A percentile compares a stretch with the other conserved stretches of the same genome.
Conservation (phyloP, 495 filamentous ascomycete species). For the Trichoderma erinaceum region DNA sequence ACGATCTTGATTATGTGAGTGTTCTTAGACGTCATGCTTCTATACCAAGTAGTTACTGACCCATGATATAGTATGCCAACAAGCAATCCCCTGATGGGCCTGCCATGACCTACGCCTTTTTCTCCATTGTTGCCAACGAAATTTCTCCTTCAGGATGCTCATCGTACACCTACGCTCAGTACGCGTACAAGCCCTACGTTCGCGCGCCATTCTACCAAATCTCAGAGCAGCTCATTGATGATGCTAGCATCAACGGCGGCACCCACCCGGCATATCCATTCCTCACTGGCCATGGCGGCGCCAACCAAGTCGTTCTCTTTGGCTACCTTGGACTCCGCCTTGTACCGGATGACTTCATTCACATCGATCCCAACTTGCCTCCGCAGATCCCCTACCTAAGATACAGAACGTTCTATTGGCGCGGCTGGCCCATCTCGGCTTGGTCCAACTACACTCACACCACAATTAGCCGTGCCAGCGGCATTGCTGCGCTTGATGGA, state of each 20-base stretch:
- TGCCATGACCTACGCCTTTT: slow-evolving; percentile 57
- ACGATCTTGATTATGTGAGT: slow-evolving; percentile 47
- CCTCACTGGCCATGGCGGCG: slow-evolving; percentile 53
- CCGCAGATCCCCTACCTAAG: slow-evolving; percentile 52
- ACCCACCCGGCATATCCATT: slow-evolving; percentile 56
- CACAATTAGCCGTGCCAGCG: slow-evolving; percentile 46
- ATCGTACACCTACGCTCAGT: slow-evolving; percentile 49
- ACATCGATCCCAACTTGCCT: slow-evolving; percentile 49
- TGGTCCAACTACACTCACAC: slow-evolving; percentile 61
- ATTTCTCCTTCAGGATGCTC: slow-evolving; percentile 50
- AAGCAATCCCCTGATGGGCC: slow-evolving; percentile 52
- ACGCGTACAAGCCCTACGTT: slow-evolving; percentile 46
- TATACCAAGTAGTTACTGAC: background rate
- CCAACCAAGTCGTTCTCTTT: slow-evolving; percentile 47
- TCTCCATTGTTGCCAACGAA: slow-evolving; percentile 48
- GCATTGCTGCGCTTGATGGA: slow-evolving; percentile 20
- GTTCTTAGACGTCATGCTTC: background rate
- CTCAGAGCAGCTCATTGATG: slow-evolving; percentile 66
- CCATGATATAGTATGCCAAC: slow-evolving; percentile 40
- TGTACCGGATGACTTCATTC: slow-evolving; percentile 39
- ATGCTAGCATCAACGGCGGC: slow-evolving; percentile 54
- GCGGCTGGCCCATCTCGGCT: slow-evolving; percentile 57
- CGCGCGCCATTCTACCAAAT: slow-evolving; percentile 54
- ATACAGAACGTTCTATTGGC: slow-evolving; percentile 66
- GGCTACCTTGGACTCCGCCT: slow-evolving; percentile 48